Conservation (phyloP, 2,329 filamentous ascomycete genomes). For the Fusarium sp. region DNA sequence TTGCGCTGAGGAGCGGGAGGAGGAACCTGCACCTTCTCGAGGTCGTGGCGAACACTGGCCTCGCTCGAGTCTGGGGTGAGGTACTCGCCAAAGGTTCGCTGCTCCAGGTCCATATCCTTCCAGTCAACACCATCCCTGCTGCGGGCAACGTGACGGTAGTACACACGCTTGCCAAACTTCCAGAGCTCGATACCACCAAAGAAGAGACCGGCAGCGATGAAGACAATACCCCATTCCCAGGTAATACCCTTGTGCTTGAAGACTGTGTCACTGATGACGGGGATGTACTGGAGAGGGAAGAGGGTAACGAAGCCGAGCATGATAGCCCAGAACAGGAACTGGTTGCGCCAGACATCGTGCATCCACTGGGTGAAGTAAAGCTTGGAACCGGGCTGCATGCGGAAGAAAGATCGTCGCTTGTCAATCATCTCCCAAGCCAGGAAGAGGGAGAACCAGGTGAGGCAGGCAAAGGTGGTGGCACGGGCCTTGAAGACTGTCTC, state of each 20-base stretch:
- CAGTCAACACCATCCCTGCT: constrained; percentile 49
- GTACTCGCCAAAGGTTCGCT: constrained; percentile 59
- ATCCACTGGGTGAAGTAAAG: constrained; percentile 77
- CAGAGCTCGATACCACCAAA: constrained; percentile 72
- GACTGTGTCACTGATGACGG: constrained; percentile 70
- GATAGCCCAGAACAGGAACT: constrained; percentile 79
- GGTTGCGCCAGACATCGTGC: constrained; percentile 78
- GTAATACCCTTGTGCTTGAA: constrained; percentile 74
- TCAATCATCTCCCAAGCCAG: constrained; percentile 85
- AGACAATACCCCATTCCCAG: constrained; percentile 76
- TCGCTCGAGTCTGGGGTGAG: constrained; percentile 50
- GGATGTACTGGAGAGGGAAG: constrained; percentile 72
- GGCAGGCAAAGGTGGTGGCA: constrained; percentile 80
- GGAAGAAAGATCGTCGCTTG: constrained; percentile 81
- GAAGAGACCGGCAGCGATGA: constrained; percentile 69
- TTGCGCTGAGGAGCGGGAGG: constrained; percentile 24
- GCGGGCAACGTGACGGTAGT: constrained; percentile 50
- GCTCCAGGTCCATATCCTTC: constrained; percentile 59
- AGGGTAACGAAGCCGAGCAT: constrained; percentile 63
- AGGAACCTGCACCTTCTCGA: constrained; percentile 43
- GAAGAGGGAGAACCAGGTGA: constrained; percentile 84
- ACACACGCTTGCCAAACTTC: constrained; percentile 71
- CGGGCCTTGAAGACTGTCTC: constrained; percentile 79
- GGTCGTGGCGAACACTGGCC: constrained; percentile 47
- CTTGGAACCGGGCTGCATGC: constrained; percentile 76